Evolutionary conservation across 345 rosid species (phyloP).

Genomic region (Eucalyptus urophylla): DNA sequence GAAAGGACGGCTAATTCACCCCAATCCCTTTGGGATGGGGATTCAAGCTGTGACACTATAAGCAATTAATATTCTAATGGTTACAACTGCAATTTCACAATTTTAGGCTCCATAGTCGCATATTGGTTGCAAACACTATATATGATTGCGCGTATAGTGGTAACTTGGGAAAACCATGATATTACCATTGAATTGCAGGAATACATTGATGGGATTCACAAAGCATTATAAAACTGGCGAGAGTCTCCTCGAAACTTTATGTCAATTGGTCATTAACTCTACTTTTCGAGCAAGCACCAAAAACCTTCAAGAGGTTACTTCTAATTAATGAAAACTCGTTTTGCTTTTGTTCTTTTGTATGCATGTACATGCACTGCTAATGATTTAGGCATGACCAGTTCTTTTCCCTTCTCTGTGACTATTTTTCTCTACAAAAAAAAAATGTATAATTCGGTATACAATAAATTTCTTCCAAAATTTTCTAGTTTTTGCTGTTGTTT

Average conservation of each 20-base stretch:
- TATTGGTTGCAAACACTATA: no score
- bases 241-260: constrained; percentile 60
- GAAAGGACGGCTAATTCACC: no score
- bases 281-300: constrained; percentile 66
- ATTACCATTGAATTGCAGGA: constrained; percentile 19
- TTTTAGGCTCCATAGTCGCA: no score
- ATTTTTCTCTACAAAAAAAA: not conserved
- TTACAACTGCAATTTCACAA: no score
- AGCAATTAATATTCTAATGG: no score
- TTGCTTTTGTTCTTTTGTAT: not conserved
- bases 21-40: no score
- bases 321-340: not conserved
- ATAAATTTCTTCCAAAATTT: not conserved
- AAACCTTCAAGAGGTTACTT: constrained; percentile 69
- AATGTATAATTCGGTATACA: not conserved
- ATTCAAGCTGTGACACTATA: no score
- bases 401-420: not conserved
- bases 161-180: no score
- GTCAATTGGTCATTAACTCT: constrained; percentile 64
- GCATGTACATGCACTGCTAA: not conserved
- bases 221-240: constrained; percentile 74
- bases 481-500: not conserved
- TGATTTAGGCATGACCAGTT: accelerated
- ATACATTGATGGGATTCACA: constrained; percentile 78
- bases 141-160: no score